Conservation (phyloP, 1,139 yeast genomes). For the Pichia sp. region DNA sequence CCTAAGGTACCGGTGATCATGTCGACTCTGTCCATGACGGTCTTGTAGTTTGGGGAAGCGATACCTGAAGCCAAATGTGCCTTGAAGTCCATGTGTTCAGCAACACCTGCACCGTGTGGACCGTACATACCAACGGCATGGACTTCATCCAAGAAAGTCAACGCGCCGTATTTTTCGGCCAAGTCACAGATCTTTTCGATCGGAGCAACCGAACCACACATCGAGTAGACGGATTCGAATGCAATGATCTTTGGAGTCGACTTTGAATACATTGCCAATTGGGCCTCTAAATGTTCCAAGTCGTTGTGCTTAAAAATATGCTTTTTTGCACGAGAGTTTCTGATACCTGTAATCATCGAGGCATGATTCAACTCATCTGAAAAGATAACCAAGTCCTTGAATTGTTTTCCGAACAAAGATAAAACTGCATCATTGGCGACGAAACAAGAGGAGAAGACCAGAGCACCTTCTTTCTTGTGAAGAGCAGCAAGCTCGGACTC, state of each 20-base stretch:
- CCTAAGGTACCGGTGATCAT: conserved; percentile 97
- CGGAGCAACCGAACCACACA: conserved; percentile 97
- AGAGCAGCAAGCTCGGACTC: conserved; percentile 85
- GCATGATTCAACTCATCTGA: conserved; percentile 95
- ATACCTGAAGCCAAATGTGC: conserved; percentile 70
- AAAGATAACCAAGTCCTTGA: conserved; percentile 85
- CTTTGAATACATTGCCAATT: conserved; percentile 75
- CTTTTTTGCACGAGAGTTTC: conserved; percentile 83
- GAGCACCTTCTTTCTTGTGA: conserved; percentile 92
- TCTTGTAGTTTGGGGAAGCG: conserved; percentile 45
- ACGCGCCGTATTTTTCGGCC: conserved; percentile 96
- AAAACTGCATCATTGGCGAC: conserved; percentile 98
- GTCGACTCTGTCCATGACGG: conserved; percentile 87
- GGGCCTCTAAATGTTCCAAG: conserved; percentile 72
- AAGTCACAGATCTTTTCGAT: conserved; percentile 88
- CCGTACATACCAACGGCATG: conserved; percentile 99
- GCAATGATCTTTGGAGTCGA: conserved; percentile 91
- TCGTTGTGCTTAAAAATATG: conserved; percentile 92
- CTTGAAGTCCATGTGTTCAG: conserved; percentile 89
- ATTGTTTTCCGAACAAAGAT: conserved; percentile 83
- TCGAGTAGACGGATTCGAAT: conserved; percentile 93
- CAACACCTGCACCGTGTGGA: conserved; percentile 99
- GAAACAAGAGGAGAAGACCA: conserved; percentile 91
- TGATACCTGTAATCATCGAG: conserved; percentile 94
- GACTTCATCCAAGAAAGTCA: conserved; percentile 95